A percentile compares a stretch with the other conserved stretches of the same genome.
Evolutionary conservation across 768 basidiomycete genomes (phyloP).

Genomic region (Naganishia onofrii): DNA sequence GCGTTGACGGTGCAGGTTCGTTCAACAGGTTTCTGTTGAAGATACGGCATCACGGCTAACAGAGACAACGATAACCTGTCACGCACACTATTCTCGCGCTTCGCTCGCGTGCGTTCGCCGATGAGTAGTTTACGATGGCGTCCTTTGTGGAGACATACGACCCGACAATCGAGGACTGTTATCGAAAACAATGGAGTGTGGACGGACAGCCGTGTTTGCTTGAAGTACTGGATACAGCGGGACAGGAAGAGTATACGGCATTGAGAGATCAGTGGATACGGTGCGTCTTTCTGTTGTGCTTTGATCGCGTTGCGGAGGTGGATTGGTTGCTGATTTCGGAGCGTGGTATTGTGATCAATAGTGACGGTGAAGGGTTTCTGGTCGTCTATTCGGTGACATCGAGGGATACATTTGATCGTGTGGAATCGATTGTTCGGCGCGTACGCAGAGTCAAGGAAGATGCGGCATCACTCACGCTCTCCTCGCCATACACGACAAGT

Average conservation of each 20-base stretch:
- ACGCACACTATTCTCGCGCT: too few relatives aligned
- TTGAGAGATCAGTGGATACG: slow-evolving; percentile 97
- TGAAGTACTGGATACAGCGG: slow-evolving; percentile 95
- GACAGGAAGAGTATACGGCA: slow-evolving; percentile 97
- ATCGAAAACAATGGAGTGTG: slow-evolving; percentile 89
- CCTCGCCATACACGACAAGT: slow-evolving; percentile 14
- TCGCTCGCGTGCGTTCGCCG: background rate
- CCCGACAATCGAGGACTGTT: slow-evolving; percentile 97
- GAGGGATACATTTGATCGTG: slow-evolving; percentile 83
- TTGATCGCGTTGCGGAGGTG: too few relatives aligned
- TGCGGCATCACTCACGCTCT: slow-evolving; percentile 29
- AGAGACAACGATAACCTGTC: too few relatives aligned
- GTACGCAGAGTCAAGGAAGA: slow-evolving; percentile 80
- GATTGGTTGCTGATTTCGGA: too few relatives aligned
- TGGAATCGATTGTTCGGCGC: slow-evolving; percentile 84
- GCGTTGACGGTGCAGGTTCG: slow-evolving; percentile 89
- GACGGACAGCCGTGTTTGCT: slow-evolving; percentile 94
- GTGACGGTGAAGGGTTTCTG: slow-evolving; percentile 96
- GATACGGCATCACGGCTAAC: too few relatives aligned
- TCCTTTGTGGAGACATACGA: slow-evolving; percentile 99
- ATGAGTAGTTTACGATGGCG: slow-evolving; percentile 79
- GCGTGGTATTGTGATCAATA: too few relatives aligned
- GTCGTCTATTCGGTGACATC: slow-evolving; percentile 95
- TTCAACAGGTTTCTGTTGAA: too few relatives aligned
- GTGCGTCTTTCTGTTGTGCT: slow-evolving; percentile 56